Conservation (phyloP, 768 basidiomycete species). For the Pleurotus tuber-regium region DNA sequence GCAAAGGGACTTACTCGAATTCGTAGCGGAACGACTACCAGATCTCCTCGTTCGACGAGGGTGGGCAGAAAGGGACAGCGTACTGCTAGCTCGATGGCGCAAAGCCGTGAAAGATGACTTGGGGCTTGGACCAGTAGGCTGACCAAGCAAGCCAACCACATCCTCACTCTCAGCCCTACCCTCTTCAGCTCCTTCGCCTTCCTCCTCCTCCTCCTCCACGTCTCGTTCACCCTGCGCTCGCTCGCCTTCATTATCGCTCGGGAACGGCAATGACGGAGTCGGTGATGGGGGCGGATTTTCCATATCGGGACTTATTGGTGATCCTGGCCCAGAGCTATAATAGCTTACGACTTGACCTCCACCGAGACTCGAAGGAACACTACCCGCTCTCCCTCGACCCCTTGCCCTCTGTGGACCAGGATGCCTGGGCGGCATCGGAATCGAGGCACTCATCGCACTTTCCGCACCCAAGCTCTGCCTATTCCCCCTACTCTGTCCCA, state of each 20-base stretch:
- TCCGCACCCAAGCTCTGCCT: slow-evolving; percentile 16
- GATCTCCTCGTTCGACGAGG: slow-evolving; percentile 24
- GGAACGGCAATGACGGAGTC: slow-evolving; percentile 11
- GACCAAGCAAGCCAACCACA: slow-evolving; percentile 51
- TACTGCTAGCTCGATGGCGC: slow-evolving; percentile 34
- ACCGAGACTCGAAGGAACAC: slow-evolving; percentile 25
- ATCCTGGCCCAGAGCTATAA: slow-evolving; percentile 11
- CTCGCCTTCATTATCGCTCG: slow-evolving; percentile 15
- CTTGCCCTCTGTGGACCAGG: slow-evolving; percentile 28
- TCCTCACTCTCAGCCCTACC: slow-evolving; percentile 64
- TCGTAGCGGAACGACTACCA: slow-evolving; percentile 30
- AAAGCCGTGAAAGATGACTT: slow-evolving; percentile 44
- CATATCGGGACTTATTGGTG: slow-evolving; percentile 14
- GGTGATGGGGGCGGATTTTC: slow-evolving; percentile 7
- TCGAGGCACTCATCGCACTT: slow-evolving; percentile 20
- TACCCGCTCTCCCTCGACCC: slow-evolving; percentile 29
- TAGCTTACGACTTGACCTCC: slow-evolving; percentile 3
- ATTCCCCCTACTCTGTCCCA: not conserved
- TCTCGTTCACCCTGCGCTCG: slow-evolving; percentile 23
- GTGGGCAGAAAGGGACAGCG: slow-evolving; percentile 21
- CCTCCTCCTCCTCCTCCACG: slow-evolving; percentile 38
- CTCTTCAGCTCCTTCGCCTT: slow-evolving; percentile 57
- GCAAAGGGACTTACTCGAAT: slow-evolving; percentile 18
- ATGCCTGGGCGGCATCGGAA: slow-evolving; percentile 44
- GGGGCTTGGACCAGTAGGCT: slow-evolving; percentile 41